phyloP scores from a whole-genome alignment of 441 rosid species.

The Capsella rubella region DNA sequence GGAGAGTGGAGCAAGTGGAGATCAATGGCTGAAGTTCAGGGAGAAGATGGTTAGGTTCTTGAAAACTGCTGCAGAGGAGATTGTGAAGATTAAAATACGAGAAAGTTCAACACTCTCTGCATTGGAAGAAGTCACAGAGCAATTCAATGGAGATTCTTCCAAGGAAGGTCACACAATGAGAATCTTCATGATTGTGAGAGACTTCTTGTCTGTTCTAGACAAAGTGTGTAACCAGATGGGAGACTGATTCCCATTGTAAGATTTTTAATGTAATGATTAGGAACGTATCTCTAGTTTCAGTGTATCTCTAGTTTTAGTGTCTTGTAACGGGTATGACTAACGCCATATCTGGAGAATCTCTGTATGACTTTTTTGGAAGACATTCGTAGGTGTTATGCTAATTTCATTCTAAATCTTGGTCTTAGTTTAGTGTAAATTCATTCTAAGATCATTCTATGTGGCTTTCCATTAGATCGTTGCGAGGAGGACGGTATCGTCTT shows the following conservation, averaged over 20 bases:
- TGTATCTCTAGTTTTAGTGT: not conserved
- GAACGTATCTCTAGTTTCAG: not conserved
- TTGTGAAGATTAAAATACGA: slow-evolving; percentile 42
- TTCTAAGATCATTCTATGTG: not conserved
- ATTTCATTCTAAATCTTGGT: too few relatives aligned
- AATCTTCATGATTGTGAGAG: slow-evolving; percentile 48
- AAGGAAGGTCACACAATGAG: slow-evolving; percentile 50
- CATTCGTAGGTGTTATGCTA: not conserved
- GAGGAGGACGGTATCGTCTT: too few relatives aligned
- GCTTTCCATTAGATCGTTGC: not conserved
- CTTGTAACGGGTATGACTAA: not conserved
- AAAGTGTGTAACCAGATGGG: slow-evolving; percentile 49
- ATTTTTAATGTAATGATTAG: not conserved
- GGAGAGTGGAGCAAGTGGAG: slow-evolving; percentile 38
- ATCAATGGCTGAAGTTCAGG: slow-evolving; percentile 38
- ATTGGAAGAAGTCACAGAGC: slow-evolving; percentile 48
- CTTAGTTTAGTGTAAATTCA: too few relatives aligned
- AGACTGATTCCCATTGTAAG: slow-evolving; percentile 27
- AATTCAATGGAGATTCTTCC: slow-evolving; percentile 46
- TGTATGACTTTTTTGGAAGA: slow-evolving; percentile 7
- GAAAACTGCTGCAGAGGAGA: slow-evolving; percentile 45
- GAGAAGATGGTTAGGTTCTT: slow-evolving; percentile 43
- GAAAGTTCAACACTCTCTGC: slow-evolving; percentile 42
- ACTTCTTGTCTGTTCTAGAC: slow-evolving; percentile 47
- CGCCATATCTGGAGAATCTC: not conserved